Percentiles rank a stretch among this genome's conserved stretches.
These are phyloP conservation scores for Suhomyces anneliseae DNA, from an alignment of 1,139 yeast genomes.

Conservation along the genomic window DNA sequence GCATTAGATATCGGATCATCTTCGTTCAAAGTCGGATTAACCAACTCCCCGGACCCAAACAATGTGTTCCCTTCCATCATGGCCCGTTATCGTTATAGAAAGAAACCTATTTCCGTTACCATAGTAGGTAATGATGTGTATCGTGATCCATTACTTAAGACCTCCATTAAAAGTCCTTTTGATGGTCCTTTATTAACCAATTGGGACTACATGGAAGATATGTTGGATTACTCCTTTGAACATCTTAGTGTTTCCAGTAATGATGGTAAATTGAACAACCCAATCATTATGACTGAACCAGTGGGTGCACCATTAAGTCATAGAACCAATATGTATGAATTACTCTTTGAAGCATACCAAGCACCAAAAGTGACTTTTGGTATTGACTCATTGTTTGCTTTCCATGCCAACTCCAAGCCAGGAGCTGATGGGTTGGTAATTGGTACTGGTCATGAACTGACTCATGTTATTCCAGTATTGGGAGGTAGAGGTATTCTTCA, in stretches of 20 bases:
- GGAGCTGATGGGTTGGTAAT: slow-evolving; percentile 65
- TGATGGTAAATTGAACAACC: slow-evolving; percentile 63
- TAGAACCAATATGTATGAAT: slow-evolving; percentile 72
- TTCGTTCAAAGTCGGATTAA: slow-evolving; percentile 70
- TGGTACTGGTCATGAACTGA: slow-evolving; percentile 79
- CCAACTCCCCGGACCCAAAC: slow-evolving; percentile 52
- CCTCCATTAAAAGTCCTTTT: slow-evolving; percentile 74
- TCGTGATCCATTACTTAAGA: slow-evolving; percentile 66
- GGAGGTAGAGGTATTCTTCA: slow-evolving; percentile 63
- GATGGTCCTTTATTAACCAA: slow-evolving; percentile 86
- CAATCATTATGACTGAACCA: slow-evolving; percentile 79
- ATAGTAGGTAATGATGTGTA: slow-evolving; percentile 82
- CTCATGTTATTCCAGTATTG: slow-evolving; percentile 79
- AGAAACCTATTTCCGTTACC: slow-evolving; percentile 60
- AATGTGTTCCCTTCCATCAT: slow-evolving; percentile 69
- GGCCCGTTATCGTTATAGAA: slow-evolving; percentile 78
- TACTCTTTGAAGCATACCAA: slow-evolving; percentile 76
- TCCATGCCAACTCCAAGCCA: slow-evolving; percentile 44
- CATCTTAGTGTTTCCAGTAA: slow-evolving; percentile 67
- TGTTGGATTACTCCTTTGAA: slow-evolving; percentile 80
- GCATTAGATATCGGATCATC: slow-evolving; percentile 81
- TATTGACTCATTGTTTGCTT: slow-evolving; percentile 78
- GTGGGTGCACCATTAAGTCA: slow-evolving; percentile 71
- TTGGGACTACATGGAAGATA: slow-evolving; percentile 87
- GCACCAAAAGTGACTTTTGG: slow-evolving; percentile 80